Evolutionary conservation across 495 filamentous ascomycete species (phyloP), one percentile per base, ranked within the genome.

Genomic region (Bombardia bombarda): DNA sequence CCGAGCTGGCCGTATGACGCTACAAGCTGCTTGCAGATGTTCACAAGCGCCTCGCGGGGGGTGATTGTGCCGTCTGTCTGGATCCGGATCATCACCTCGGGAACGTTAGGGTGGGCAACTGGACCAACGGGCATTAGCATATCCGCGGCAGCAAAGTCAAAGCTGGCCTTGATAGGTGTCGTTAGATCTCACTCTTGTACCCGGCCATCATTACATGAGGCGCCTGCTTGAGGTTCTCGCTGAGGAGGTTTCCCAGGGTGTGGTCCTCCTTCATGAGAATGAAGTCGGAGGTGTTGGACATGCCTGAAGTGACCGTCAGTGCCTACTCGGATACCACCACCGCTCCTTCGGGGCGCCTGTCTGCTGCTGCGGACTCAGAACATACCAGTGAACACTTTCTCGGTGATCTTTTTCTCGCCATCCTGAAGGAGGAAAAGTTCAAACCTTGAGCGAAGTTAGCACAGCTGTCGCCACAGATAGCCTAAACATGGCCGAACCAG

Each of bases 241-340:
- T 77, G 32, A 99, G 76, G 46, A 97, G 73, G 59, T 97, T 96
- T 45, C 80, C 92, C 33, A 99, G 75, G 1, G 93, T 97, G 65
- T 97, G 92, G 58, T 99, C 93, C 59, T 99, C 93, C 64, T 95
- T 96, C 61, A 87, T 82, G 67, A 99, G 83, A 40, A 82, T 83
- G 70, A 99, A 97, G 59, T 94, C 83, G 14, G 88, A 83, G 51
- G 79, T 73, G 69, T 93, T 76, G 53, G 90, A 70, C 75, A 82
- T 84, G 47, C 90, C 90, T 94, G 40, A 18, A 22, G 17, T 20
- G 31, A 60, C 23, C 61, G 42, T 48, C 42, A 38, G 17, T 10
- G n/a, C n/a, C 21, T 40, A 19, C 10, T 33, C 17, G 10, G 9
- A 10, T 13, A 21, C 16, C 34, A 10, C 18, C 18, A 37, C 10